These are phyloP conservation scores for Purpureocillium takamizusanense DNA, from an alignment of 2,329 filamentous ascomycete genomes.

Conservation along the genomic window DNA sequence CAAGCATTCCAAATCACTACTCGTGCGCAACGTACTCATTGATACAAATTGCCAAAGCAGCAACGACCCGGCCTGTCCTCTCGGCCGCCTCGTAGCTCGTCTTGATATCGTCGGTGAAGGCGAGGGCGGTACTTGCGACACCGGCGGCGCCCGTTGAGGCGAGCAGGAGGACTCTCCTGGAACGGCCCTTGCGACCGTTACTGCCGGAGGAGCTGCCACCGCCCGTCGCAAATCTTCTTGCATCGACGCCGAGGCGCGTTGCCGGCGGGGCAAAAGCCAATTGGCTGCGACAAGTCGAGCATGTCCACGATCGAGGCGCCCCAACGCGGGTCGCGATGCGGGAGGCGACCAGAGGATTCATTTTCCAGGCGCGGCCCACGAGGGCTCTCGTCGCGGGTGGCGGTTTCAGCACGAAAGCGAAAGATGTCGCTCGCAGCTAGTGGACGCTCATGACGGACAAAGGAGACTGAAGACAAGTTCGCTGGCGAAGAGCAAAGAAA, in stretches of 20 bases:
- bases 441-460: slow-evolving; percentile 6
- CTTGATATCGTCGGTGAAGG: slow-evolving; percentile 62
- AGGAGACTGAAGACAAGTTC: no score
- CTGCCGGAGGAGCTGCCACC: not conserved
- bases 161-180: slow-evolving; percentile 30
- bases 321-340: slow-evolving; percentile 27
- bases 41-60: slow-evolving; percentile 70
- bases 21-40: slow-evolving; percentile 61
- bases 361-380: slow-evolving; percentile 12
- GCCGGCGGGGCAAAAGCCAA: slow-evolving; percentile 21
- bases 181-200: slow-evolving; percentile 12
- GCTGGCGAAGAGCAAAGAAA: not conserved
- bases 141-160: slow-evolving; percentile 43
- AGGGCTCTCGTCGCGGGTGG: not conserved
- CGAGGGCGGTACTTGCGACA: slow-evolving; percentile 36
- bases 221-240: slow-evolving; percentile 20
- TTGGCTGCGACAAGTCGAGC: slow-evolving; percentile 34
- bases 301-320: slow-evolving; percentile 34
- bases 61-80: slow-evolving; percentile 69
- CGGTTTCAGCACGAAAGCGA: not conserved
- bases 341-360: slow-evolving; percentile 32
- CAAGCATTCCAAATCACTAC: not conserved
- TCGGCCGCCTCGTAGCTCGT: slow-evolving; percentile 67
- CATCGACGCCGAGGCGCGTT: slow-evolving; percentile 10
- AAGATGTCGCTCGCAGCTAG: not conserved